Evolutionary conservation across 768 basidiomycete species (phyloP).

Genomic region (Hericium alpestre): DNA sequence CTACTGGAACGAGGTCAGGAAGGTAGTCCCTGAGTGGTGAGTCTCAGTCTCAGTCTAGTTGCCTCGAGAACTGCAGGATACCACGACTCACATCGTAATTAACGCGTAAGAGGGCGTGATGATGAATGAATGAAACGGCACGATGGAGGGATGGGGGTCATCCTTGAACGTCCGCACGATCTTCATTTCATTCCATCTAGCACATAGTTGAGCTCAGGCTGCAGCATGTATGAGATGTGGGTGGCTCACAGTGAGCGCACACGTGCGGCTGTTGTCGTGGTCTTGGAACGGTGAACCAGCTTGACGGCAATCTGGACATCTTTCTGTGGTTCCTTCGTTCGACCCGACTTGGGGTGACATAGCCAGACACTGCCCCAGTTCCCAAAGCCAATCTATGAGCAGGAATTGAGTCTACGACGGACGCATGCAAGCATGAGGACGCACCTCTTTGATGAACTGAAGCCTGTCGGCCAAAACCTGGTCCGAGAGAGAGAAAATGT

Average conservation of each 20-base stretch:
- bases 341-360: constrained; percentile 48
- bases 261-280: constrained; percentile 77
- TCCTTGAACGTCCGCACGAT: constrained; percentile 76
- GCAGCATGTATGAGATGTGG: not conserved
- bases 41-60: not conserved
- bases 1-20: constrained; percentile 79
- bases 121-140: constrained; percentile 89
- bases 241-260: constrained; percentile 71
- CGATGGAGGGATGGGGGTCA: constrained; percentile 84
- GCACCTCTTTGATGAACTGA: constrained; percentile 66
- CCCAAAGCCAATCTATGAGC: constrained; percentile 67
- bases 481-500: constrained; percentile 71
- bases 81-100: constrained; percentile 70
- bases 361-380: constrained; percentile 93
- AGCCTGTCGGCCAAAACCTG: constrained; percentile 58
- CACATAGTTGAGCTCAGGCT: not conserved
- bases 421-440: constrained; percentile 10
- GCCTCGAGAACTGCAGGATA: not conserved
- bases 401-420: not conserved
- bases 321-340: constrained; percentile 30
- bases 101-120: constrained; percentile 85
- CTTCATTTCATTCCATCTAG: constrained; percentile 97
- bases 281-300: constrained; percentile 77
- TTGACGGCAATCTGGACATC: constrained; percentile 73
- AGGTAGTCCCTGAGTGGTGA: constrained; percentile 61